Evolutionary conservation across 148 eudicot species (phyloP).

Genomic region (Arbutus unedo): DNA sequence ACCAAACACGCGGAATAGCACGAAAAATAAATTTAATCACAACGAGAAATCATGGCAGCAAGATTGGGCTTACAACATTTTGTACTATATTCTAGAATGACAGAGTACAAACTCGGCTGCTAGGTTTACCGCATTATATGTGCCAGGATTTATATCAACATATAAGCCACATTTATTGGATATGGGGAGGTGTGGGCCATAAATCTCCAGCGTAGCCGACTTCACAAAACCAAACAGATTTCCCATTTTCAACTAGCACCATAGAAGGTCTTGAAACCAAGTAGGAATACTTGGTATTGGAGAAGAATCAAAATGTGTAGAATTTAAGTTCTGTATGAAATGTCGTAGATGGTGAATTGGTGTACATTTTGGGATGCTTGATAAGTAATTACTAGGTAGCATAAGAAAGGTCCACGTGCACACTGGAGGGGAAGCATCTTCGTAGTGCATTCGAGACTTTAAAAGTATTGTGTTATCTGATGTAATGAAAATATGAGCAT

Average conservation of each 20-base stretch:
- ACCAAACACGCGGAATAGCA: background rate
- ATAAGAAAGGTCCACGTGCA: background rate
- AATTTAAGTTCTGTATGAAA: background rate
- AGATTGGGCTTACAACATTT: background rate
- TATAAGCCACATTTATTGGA: background rate
- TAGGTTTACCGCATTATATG: background rate
- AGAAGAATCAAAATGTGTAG: background rate
- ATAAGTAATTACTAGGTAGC: background rate
- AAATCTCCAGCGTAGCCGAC: background rate
- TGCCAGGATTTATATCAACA: background rate
- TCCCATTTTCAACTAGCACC: background rate
- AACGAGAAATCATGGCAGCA: background rate
- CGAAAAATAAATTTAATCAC: background rate
- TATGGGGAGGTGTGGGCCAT: background rate
- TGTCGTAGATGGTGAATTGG: background rate
- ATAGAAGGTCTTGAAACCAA: background rate
- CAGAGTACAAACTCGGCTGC: background rate
- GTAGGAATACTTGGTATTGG: background rate
- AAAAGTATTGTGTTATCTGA: constrained; percentile 12
- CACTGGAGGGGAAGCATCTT: background rate
- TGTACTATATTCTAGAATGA: background rate
- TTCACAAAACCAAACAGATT: background rate
- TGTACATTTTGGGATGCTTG: background rate
- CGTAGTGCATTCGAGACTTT: background rate
- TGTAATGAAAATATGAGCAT: background rate